Base-by-base conservation (phyloP, 225 moss, liverwort and hornwort genomes). In the Anthoceros angustus region DNA sequence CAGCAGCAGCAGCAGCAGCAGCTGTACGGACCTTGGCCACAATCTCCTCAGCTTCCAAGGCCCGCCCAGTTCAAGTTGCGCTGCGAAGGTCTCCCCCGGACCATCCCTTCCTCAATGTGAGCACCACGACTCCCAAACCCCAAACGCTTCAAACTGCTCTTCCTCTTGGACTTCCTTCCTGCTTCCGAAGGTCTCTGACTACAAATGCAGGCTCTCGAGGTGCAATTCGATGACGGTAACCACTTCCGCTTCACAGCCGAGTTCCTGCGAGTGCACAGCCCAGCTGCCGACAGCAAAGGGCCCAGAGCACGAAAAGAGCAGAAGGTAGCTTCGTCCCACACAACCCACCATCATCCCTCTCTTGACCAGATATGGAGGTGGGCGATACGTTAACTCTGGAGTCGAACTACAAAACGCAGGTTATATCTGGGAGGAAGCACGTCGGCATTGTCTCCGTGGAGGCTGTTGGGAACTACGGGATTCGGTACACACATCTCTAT, bases 261-360 rank as follows among this genome's bases (percentile, higher is more conserved):
- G 74, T 84, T 78, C 71, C 71, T 87, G 67, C 77, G 86, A 9
- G 80, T 87, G 39, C 72, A 76, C 41, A 87, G 86, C 61, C 86
- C 82, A 63, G 75, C 86, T n/a, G 86, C 86, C 42, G 82, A 87
- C 39, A 82, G 81, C 73, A 76, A 72, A 66, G 74, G 86, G 42
- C 45, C 60, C n/a, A 67, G 66, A 39, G 74, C 74, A 25, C 72
- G 61, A 32, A 79, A 83, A 25, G 69, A 64, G 66, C 43, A 62
- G 42, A 82, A 65, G 79, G 86, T 84, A 8, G 71, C 55, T 20
- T 63, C 10, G 45, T 25, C 38, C 40, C 43, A 42, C 64, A 42
- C 39, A 41, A 16, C 39, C 62, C 11, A 9, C 25, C 12, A 4
- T 41, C 46, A 3, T 64, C 50, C 41, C 20, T 15, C 49, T 23